A percentile compares a stretch with the other conserved stretches of the same genome.
These are phyloP conservation scores for Aspergillus hiratsukae DNA, from an alignment of 2,329 filamentous ascomycete species.

Conservation along the genomic window DNA sequence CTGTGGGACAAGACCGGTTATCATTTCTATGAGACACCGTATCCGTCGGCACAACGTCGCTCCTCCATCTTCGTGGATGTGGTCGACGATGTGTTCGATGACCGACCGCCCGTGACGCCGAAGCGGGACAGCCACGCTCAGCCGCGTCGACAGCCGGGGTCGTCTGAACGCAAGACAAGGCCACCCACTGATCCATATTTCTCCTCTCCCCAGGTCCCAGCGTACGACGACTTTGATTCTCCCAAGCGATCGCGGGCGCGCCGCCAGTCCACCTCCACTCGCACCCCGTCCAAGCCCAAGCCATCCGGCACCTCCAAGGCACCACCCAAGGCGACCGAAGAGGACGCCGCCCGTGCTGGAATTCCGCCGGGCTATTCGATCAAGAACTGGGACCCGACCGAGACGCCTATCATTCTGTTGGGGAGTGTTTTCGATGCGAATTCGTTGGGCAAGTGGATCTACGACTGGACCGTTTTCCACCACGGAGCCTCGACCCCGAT, in stretches of 20 bases:
- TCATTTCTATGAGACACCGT: slow-evolving; percentile 16
- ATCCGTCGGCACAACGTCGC: slow-evolving; percentile 43
- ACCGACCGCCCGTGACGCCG: slow-evolving; percentile 22
- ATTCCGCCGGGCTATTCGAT: slow-evolving; percentile 89
- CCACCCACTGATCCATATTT: slow-evolving; percentile 49
- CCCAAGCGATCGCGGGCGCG: slow-evolving; percentile 48
- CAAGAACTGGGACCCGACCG: slow-evolving; percentile 96
- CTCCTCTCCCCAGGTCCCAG: slow-evolving; percentile 51
- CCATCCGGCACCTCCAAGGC: slow-evolving; percentile 32
- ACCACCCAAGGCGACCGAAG: slow-evolving; percentile 56
- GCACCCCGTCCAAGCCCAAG: slow-evolving; percentile 42
- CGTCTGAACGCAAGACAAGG: slow-evolving; percentile 39
- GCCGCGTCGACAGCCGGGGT: slow-evolving; percentile 20
- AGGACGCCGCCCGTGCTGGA: slow-evolving; percentile 58
- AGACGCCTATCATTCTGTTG: slow-evolving; percentile 88
- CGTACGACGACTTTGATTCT: slow-evolving; percentile 51
- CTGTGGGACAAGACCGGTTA: slow-evolving; percentile 13
- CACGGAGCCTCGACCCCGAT: slow-evolving; percentile 78
- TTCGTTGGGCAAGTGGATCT: slow-evolving; percentile 98
- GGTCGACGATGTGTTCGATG: slow-evolving; percentile 52
- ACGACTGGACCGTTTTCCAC: slow-evolving; percentile 96
- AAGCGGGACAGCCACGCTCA: slow-evolving; percentile 19
- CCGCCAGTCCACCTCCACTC: slow-evolving; percentile 51
- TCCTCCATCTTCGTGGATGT: slow-evolving; percentile 52
- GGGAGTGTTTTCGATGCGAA: slow-evolving; percentile 97